These are phyloP conservation scores for Biscogniauxia marginata DNA, from an alignment of 2,329 filamentous ascomycete species.

Conservation along the genomic window DNA sequence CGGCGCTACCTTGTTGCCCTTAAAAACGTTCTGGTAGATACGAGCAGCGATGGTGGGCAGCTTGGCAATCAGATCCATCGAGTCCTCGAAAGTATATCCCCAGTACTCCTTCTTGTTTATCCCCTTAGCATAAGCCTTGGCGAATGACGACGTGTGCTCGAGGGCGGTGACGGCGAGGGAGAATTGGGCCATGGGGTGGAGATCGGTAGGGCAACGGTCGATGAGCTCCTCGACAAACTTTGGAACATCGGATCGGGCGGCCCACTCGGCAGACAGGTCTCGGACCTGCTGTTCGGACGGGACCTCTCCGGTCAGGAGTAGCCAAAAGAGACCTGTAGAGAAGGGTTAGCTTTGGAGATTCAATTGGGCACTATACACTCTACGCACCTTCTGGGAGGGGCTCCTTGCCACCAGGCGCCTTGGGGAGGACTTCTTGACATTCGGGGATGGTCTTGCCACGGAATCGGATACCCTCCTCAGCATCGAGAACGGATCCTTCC, in stretches of 20 bases:
- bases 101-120: conserved; percentile 99
- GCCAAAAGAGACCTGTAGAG: conserved; percentile 83
- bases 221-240: conserved; percentile 99
- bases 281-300: conserved; percentile 97
- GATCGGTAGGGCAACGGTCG: conserved; percentile 97
- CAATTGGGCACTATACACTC: neutral
- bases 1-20: conserved; percentile 95
- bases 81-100: conserved; percentile 99
- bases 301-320: conserved; percentile 96
- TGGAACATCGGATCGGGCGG: conserved; percentile 92
- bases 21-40: conserved; percentile 99
- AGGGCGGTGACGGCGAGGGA: conserved; percentile 96
- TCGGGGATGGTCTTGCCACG: conserved; percentile 98
- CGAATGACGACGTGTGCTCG: conserved; percentile 96
- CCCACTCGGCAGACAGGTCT: conserved; percentile 97
- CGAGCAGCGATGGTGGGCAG: conserved; percentile 95
- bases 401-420: conserved; percentile 94
- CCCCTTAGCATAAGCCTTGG: conserved; percentile 98
- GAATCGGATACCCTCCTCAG: conserved; percentile 99
- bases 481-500: conserved; percentile 97
- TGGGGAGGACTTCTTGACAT: conserved; percentile 95
- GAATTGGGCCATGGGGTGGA: conserved; percentile 99
- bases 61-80: conserved; percentile 99
- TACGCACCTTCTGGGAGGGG: conserved; percentile 83
- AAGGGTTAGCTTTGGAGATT: conserved; percentile 3